These are phyloP conservation scores for Leishmania turanica DNA, from an alignment of 208 protist species.

Conservation along the genomic window DNA sequence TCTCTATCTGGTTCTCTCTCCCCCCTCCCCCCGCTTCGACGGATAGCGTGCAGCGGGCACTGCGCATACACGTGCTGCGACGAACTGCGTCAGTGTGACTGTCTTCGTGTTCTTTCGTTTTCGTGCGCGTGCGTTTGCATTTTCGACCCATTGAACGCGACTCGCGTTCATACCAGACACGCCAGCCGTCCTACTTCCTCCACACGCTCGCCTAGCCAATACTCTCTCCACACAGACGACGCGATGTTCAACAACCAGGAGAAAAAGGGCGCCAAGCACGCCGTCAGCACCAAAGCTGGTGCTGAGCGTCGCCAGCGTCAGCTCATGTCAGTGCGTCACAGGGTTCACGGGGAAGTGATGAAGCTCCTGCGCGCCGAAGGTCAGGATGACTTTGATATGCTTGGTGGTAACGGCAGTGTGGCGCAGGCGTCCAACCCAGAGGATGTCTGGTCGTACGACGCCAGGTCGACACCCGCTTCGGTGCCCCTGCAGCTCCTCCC, in stretches of 20 bases:
- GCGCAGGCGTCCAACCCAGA: slow-evolving; percentile 20
- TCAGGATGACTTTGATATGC: slow-evolving; percentile 8
- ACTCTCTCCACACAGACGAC: background rate
- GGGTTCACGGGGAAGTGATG: slow-evolving; percentile 61
- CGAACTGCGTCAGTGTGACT: background rate
- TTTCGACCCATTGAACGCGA: background rate
- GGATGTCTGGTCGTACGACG: slow-evolving; percentile 60
- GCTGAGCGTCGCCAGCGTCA: slow-evolving; percentile 73
- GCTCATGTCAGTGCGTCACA: slow-evolving; percentile 66
- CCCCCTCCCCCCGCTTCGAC: background rate
- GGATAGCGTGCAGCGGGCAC: background rate
- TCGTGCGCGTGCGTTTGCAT: background rate
- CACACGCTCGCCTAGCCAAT: background rate
- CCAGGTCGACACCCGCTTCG: slow-evolving; percentile 41
- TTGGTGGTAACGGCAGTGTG: background rate
- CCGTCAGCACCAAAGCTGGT: slow-evolving; percentile 55
- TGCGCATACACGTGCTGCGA: background rate
- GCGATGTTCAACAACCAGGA: slow-evolving; percentile 36
- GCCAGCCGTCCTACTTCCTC: background rate
- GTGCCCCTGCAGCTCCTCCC: slow-evolving; percentile 77
- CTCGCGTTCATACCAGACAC: background rate
- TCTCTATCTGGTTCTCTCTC: background rate
- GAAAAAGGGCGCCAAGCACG: slow-evolving; percentile 61
- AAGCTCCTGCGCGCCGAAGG: slow-evolving; percentile 65
- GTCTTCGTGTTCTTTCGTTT: background rate